Percentiles rank a stretch among this genome's conserved stretches.
Evolutionary conservation across 2,329 filamentous ascomycete genomes (phyloP).

Genomic region (Aaosphaeria pasadenensis): DNA sequence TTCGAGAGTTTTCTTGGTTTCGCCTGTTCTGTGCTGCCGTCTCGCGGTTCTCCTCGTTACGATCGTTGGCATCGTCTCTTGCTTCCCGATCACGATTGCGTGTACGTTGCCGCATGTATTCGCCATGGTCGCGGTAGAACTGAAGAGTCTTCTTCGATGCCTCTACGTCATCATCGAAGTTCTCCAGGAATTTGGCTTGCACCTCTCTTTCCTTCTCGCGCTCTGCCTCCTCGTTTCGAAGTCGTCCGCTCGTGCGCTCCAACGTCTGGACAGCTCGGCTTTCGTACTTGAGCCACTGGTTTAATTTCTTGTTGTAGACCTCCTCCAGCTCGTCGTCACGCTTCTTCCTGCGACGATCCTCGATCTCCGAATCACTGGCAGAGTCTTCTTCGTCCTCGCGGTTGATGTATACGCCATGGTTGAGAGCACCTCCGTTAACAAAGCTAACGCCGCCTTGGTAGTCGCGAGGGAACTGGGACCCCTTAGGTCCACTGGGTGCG

Average conservation of each 20-base stretch:
- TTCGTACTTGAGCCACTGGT: constrained; percentile 88
- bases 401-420: constrained; percentile 53
- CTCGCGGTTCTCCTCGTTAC: constrained; percentile 74
- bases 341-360: constrained; percentile 68
- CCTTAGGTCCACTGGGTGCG: constrained; percentile 71
- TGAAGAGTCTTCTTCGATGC: constrained; percentile 66
- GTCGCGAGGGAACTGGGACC: constrained; percentile 64
- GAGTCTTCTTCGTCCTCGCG: constrained; percentile 84
- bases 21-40: constrained; percentile 69
- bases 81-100: constrained; percentile 71
- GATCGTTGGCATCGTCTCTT: constrained; percentile 77
- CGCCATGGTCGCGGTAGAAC: constrained; percentile 83
- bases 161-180: constrained; percentile 93
- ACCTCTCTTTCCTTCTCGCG: constrained; percentile 62
- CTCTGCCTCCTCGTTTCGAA: constrained; percentile 69
- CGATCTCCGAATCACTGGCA: constrained; percentile 81
- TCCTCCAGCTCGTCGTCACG: constrained; percentile 75
- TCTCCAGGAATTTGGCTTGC: constrained; percentile 67
- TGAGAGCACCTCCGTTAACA: constrained; percentile 72
- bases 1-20: constrained; percentile 75
- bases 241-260: constrained; percentile 78
- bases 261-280: constrained; percentile 78
- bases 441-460: constrained; percentile 79
- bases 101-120: constrained; percentile 80
- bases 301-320: constrained; percentile 78